These are phyloP conservation scores for Pseudogymnoascus sp. DNA, from an alignment of 2,329 filamentous ascomycete genomes.

Conservation along the genomic window DNA sequence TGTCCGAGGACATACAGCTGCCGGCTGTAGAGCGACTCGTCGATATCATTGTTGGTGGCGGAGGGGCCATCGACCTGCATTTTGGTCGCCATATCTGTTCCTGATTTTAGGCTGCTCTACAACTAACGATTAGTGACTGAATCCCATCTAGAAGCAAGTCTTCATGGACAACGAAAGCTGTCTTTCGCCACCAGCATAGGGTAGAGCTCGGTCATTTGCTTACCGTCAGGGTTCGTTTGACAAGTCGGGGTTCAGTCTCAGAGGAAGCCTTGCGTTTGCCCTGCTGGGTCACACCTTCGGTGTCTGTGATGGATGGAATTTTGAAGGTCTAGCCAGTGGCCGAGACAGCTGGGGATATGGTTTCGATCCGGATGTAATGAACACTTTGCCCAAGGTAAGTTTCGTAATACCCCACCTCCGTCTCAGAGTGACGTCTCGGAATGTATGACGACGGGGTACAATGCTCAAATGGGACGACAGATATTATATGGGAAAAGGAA, in stretches of 20 bases:
- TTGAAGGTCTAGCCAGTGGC: constrained; percentile 8
- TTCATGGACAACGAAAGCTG: background rate
- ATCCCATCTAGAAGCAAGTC: background rate
- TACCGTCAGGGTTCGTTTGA: constrained; percentile 7
- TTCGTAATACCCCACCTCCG: background rate
- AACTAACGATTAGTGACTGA: background rate
- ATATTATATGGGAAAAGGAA: background rate
- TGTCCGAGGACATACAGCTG: constrained; percentile 66
- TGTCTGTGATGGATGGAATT: constrained; percentile 4
- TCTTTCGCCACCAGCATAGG: background rate
- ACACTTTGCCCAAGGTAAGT: constrained; percentile 1
- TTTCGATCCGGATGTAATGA: background rate
- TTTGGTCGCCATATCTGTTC: constrained; percentile 49
- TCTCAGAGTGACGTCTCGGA: constrained; percentile 8
- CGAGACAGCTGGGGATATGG: background rate
- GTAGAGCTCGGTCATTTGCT: background rate
- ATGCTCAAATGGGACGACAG: background rate
- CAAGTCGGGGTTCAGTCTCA: constrained; percentile 8
- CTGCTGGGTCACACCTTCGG: constrained; percentile 6
- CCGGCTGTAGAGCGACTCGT: constrained; percentile 66
- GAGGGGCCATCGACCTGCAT: constrained; percentile 59
- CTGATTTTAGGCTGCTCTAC: constrained; percentile 1
- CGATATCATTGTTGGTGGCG: constrained; percentile 52
- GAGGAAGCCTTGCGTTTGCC: constrained; percentile 8
- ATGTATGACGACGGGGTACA: background rate